Evolutionary conservation across 2,329 filamentous ascomycete species (phyloP).

Genomic region (Verticillium klebahnii): DNA sequence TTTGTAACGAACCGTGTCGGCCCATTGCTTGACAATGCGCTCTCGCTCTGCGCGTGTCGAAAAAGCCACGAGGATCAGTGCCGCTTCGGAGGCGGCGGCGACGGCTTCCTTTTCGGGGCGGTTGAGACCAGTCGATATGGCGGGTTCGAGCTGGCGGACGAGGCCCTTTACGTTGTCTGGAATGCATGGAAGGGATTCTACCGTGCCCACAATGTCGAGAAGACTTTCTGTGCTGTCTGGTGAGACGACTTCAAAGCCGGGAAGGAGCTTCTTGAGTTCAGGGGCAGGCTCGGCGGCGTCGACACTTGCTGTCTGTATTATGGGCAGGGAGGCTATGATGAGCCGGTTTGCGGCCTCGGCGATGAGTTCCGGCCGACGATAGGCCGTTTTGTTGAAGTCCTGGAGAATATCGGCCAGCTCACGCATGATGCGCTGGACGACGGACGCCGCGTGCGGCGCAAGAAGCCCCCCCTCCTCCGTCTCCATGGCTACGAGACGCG

Average conservation of each 20-base stretch:
- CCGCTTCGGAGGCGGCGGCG: slow-evolving; percentile 44
- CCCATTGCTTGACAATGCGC: slow-evolving; percentile 41
- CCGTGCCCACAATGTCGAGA: background rate
- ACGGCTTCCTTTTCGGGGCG: slow-evolving; percentile 47
- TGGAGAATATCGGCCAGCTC: slow-evolving; percentile 30
- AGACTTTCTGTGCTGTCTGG: slow-evolving; percentile 7
- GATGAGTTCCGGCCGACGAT: slow-evolving; percentile 59
- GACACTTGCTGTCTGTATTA: slow-evolving; percentile 34
- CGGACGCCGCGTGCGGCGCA: background rate
- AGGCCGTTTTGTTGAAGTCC: slow-evolving; percentile 35
- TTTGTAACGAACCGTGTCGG: slow-evolving; percentile 30
- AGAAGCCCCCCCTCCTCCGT: slow-evolving; percentile 13
- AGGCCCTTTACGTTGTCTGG: slow-evolving; percentile 14
- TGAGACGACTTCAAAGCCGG: slow-evolving; percentile 15
- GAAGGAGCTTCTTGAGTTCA: background rate
- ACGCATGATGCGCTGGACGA: slow-evolving; percentile 9
- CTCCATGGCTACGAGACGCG: slow-evolving; percentile 15
- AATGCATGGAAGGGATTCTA: slow-evolving; percentile 7
- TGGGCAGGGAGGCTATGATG: slow-evolving; percentile 45
- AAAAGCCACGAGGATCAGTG: slow-evolving; percentile 44
- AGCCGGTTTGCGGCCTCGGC: slow-evolving; percentile 58
- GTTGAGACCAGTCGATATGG: slow-evolving; percentile 42
- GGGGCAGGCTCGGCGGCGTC: background rate
- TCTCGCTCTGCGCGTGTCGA: slow-evolving; percentile 29
- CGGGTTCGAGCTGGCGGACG: slow-evolving; percentile 20